Evolutionary conservation across 495 filamentous ascomycete genomes (phyloP).

Genomic region (Podospora fimiseda): DNA sequence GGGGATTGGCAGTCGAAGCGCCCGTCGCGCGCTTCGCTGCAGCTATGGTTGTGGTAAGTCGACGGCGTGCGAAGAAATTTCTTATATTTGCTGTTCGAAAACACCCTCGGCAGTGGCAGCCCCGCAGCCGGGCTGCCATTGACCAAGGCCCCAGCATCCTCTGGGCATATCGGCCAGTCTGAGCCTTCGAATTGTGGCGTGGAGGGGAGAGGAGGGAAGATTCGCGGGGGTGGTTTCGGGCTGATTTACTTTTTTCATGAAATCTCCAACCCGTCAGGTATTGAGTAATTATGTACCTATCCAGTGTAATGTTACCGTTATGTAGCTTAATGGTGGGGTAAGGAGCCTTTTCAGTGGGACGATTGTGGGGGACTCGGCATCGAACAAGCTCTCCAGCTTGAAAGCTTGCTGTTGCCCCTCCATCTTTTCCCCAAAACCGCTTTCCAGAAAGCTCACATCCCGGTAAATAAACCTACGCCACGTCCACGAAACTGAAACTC

Average conservation of each 20-base stretch:
- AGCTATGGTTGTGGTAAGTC: not conserved
- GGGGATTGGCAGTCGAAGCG: constrained; percentile 23
- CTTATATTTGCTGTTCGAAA: constrained; percentile 42
- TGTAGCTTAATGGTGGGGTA: too few relatives aligned
- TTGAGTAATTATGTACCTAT: too few relatives aligned
- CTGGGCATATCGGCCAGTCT: constrained; percentile 31
- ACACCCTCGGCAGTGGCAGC: constrained; percentile 61
- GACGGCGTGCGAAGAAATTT: constrained; percentile 10
- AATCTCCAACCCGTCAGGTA: not conserved
- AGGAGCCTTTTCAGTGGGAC: too few relatives aligned
- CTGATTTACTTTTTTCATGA: not conserved
- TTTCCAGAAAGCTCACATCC: too few relatives aligned
- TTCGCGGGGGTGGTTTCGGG: constrained; percentile 3
- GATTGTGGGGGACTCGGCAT: too few relatives aligned
- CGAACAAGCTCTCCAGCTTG: too few relatives aligned
- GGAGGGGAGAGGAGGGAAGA: not conserved
- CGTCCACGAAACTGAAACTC: not conserved
- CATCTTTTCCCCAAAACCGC: not conserved
- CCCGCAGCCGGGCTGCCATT: constrained; percentile 56
- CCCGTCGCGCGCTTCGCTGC: constrained; percentile 6
- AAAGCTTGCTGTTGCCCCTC: not conserved
- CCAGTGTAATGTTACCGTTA: too few relatives aligned
- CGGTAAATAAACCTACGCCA: not conserved
- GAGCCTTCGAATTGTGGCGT: constrained; percentile 5
- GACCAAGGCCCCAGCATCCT: constrained; percentile 67